Base-by-base conservation (phyloP, 129 eudicot genomes). In the Artemisia annua region DNA sequence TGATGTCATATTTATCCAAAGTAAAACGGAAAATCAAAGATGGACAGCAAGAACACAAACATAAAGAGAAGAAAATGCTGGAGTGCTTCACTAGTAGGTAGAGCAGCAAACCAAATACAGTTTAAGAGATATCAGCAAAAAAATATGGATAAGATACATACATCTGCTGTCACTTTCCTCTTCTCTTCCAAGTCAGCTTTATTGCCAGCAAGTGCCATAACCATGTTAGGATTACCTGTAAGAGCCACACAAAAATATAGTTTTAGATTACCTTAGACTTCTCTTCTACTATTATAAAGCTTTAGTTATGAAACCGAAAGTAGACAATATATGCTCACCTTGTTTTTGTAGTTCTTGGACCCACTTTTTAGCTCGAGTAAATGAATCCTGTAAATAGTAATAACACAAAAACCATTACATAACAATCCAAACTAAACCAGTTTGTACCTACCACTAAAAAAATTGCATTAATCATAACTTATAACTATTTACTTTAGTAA, bases 131-230 rank as follows among this genome's bases (percentile, higher is more conserved):
- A 75, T 4, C 53, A 17, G 20, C 57, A 55, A 2, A 69, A 11
- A 55, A 55, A 44, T n/a, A 28, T 35, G 30, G 51, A 81, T 28
- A 48, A 26, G 69, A 16, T 54, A 65, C 93, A 77, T 85, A 94
- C 98, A 66, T 94, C 98, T 75, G 93, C 80, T 58, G 96, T 82
- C 72, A 94, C 96, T 69, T 75, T 86, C 83, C 98, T 90, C 85
- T 83, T 94, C 50, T 94, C 98, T 81, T 90, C 97, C 70, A 94
- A 80, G 72, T 94, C 98, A 75, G 89, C 86, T 88, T 94, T 94
- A 62, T 90, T 94, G 48, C 97, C 98, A 57, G 98, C 97, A 80
- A 94, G 97, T 55, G 98, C 97, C 98, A 90, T 88, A 17, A 94
- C 97, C 97, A 94, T 87, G 85, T 86, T 94, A 3, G 98, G 89